Conservation (phyloP, 352 stramenopile genomes). For the Globisporangium barbulae region DNA sequence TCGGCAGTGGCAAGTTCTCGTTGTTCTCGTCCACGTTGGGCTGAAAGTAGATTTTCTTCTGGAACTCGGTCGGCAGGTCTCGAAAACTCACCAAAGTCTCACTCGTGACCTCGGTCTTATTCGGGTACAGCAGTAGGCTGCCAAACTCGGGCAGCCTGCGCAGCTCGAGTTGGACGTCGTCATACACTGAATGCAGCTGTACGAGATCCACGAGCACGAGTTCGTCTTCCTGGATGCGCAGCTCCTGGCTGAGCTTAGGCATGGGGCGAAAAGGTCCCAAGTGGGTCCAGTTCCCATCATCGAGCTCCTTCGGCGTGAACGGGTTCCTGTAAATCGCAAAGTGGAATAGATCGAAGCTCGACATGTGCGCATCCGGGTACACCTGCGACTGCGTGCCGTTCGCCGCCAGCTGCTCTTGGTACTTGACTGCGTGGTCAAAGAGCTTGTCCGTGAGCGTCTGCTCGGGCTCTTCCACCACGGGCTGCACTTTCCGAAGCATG, state of each 20-base stretch:
- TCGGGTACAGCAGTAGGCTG: constrained; percentile 47
- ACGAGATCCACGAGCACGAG: constrained; percentile 42
- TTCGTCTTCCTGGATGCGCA: constrained; percentile 46
- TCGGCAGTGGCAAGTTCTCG: constrained; percentile 35
- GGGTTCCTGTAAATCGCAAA: constrained; percentile 56
- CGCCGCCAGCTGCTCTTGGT: constrained; percentile 9
- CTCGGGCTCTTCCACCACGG: constrained; percentile 6
- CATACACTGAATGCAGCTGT: constrained; percentile 56
- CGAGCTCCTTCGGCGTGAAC: constrained; percentile 6
- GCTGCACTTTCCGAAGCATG: constrained; percentile 23
- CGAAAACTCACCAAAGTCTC: constrained; percentile 40
- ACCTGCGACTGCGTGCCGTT: constrained; percentile 14
- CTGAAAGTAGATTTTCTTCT: constrained; percentile 50
- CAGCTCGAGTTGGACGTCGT: constrained; percentile 57
- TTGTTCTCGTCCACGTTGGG: constrained; percentile 45
- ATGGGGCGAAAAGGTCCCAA: constrained; percentile 47
- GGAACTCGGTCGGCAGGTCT: constrained; percentile 37
- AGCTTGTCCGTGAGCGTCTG: constrained; percentile 13
- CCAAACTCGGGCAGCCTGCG: constrained; percentile 42
- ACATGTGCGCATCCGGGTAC: constrained; percentile 43
- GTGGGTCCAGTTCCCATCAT: constrained; percentile 21
- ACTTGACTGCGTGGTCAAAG: constrained; percentile 6
- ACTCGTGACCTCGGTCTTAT: constrained; percentile 34
- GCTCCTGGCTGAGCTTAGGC: constrained; percentile 22
- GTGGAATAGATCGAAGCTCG: constrained; percentile 69